phyloP scores from a whole-genome alignment of 164 flowering plant species.

The Aristolochia contorta region DNA sequence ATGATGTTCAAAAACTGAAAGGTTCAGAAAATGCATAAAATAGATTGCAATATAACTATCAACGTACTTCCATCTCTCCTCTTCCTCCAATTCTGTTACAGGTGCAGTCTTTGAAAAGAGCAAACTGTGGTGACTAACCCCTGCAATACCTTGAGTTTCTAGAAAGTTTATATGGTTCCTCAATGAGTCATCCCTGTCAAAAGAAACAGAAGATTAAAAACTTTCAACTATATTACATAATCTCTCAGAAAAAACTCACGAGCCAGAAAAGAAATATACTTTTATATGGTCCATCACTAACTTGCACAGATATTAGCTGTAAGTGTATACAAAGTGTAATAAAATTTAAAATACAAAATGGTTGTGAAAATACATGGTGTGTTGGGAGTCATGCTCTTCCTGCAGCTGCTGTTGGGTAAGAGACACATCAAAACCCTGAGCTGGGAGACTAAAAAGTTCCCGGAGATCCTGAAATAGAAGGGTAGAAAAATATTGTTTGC shows the following conservation, averaged over 20 bases:
- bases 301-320: too few species aligned
- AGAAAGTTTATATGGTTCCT: conserved; percentile 55
- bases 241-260: not conserved
- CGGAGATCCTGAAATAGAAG: conserved; percentile 49
- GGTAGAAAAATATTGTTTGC: not conserved
- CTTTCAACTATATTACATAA: not conserved
- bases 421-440: conserved; percentile 87
- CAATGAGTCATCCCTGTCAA: conserved; percentile 53
- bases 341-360: too few species aligned
- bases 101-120: conserved; percentile 88
- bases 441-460: conserved; percentile 84
- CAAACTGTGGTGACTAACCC: conserved; percentile 91
- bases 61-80: conserved; percentile 19
- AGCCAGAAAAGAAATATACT: too few species aligned
- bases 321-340: too few species aligned
- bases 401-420: conserved; percentile 82
- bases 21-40: not conserved
- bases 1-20: not conserved
- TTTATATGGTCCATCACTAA: not conserved
- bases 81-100: conserved; percentile 33
- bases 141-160: conserved; percentile 73
- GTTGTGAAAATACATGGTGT: conserved; percentile 37
- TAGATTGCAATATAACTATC: conserved; percentile 26
- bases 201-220: not conserved
- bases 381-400: conserved; percentile 75